Base-by-base conservation (phyloP, 805 yeast species). In the Candida methanosorbosa region DNA sequence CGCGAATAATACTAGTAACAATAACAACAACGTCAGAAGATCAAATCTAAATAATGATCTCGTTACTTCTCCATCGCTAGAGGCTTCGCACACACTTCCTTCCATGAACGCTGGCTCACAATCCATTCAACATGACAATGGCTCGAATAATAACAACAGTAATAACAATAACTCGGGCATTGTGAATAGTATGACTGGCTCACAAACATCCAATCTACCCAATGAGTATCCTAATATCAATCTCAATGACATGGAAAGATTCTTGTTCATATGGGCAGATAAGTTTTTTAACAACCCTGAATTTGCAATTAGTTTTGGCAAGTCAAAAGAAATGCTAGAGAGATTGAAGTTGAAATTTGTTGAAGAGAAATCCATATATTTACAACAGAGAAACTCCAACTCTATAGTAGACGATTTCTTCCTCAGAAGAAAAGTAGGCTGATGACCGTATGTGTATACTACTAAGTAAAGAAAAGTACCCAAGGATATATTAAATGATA, bases 231-330 rank as follows among this genome's bases (percentile, higher is more conserved):
- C 32, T 5, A 17, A 16, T 22, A 30, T 30, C 9, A 23, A 50
- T 29, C 38, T 49, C 16, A 29, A 42, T 8, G 60, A 56, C 37
- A 57, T 57, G 56, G 63, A 57, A 35, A 50, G 44, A 35, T 49
- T 57, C 23, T 43, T 57, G 18, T 57, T 53, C 37, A 48, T 56
- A 11, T 55, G 53, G 39, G 50, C 57, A 6, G 59, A 55, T 27
- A 38, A 49, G 18, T 57, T 57, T 37, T 57, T 57, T 35, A 27
- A 27, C 16, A 18, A 29, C 16, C 29, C 34, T 17, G 51, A 52
- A 20, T 47, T 48, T 37, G 41, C 43, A 24, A 36, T 27, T 18
- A 45, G 43, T 6, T 57, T 57, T 32, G 36, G 40, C n/a, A 44
- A 52, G 39, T 50, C 61, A 1, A 48, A 42, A 21, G 49, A 44